Conservation (phyloP, 2,329 filamentous ascomycete genomes). For the Incumbomyces lentus region DNA sequence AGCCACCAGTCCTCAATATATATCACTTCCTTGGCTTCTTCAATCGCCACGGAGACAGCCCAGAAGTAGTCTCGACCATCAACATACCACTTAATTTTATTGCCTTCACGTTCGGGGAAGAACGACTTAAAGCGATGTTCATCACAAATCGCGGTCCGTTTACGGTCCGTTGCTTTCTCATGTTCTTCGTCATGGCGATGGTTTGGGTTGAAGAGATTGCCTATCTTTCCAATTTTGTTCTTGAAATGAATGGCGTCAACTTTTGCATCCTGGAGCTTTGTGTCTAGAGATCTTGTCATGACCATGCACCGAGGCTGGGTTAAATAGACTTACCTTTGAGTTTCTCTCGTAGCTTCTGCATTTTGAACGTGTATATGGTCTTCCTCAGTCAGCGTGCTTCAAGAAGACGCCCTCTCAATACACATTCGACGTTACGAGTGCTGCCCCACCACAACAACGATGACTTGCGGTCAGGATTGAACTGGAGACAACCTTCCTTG, state of each 20-base stretch:
- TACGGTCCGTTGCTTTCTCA: slow-evolving; percentile 71
- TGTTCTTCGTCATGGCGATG: slow-evolving; percentile 92
- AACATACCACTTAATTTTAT: slow-evolving; percentile 93
- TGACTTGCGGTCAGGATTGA: no score
- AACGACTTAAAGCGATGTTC: slow-evolving; percentile 80
- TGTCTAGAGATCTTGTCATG: slow-evolving; percentile 20
- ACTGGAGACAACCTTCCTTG: no score
- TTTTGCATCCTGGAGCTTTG: slow-evolving; percentile 32
- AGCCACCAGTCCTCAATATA: slow-evolving; percentile 98
- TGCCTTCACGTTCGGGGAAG: slow-evolving; percentile 75
- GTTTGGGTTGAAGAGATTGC: slow-evolving; percentile 66
- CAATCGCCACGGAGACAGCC: slow-evolving; percentile 83
- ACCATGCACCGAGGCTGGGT: not conserved
- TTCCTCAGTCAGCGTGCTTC: not conserved
- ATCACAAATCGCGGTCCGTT: slow-evolving; percentile 61
- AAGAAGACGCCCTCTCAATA: not conserved
- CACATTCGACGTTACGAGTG: not conserved
- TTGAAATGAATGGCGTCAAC: slow-evolving; percentile 49
- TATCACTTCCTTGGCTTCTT: slow-evolving; percentile 80
- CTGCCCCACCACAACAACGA: no score
- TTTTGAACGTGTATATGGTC: not conserved
- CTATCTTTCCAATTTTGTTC: slow-evolving; percentile 53
- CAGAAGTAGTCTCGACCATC: slow-evolving; percentile 94
- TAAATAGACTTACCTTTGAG: slow-evolving; percentile 14
- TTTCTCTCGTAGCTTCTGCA: slow-evolving; percentile 19